Evolutionary conservation across 2,329 filamentous ascomycete species (phyloP).

Genomic region (Podosphaera leucotricha): DNA sequence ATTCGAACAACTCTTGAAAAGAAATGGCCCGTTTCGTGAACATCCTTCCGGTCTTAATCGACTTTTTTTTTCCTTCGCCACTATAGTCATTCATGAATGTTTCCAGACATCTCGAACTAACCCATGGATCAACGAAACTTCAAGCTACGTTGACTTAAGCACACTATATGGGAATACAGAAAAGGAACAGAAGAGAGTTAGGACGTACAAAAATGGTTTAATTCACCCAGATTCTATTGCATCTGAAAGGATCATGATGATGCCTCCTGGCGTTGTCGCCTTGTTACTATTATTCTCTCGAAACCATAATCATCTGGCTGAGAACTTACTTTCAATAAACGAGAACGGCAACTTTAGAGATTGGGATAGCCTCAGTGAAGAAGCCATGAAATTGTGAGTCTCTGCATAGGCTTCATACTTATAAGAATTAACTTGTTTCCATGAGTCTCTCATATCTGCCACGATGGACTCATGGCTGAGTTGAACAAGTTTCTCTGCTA

Average conservation of each 20-base stretch:
- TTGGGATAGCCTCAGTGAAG: conserved; percentile 18
- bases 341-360: conserved; percentile 21
- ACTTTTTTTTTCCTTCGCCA: conserved; percentile 24
- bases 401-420: too few relatives aligned
- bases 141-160: conserved; percentile 23
- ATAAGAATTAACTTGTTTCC: too few relatives aligned
- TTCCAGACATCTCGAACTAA: conserved; percentile 21
- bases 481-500: neutral
- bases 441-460: too few relatives aligned
- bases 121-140: conserved; percentile 22
- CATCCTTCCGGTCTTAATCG: conserved; percentile 23
- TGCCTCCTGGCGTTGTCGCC: conserved; percentile 23
- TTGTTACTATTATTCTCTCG: conserved; percentile 21
- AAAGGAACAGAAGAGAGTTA: conserved; percentile 19
- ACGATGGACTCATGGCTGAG: too few relatives aligned
- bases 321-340: conserved; percentile 20
- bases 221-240: conserved; percentile 22
- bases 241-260: conserved; percentile 23
- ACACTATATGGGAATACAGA: conserved; percentile 23
- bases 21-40: conserved; percentile 18
- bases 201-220: conserved; percentile 20
- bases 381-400: conserved; percentile 18
- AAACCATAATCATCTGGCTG: conserved; percentile 22
- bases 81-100: conserved; percentile 24
- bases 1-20: conserved; percentile 22